Base-by-base conservation (phyloP, 495 filamentous ascomycete genomes). In the Xylaria nigripes region DNA sequence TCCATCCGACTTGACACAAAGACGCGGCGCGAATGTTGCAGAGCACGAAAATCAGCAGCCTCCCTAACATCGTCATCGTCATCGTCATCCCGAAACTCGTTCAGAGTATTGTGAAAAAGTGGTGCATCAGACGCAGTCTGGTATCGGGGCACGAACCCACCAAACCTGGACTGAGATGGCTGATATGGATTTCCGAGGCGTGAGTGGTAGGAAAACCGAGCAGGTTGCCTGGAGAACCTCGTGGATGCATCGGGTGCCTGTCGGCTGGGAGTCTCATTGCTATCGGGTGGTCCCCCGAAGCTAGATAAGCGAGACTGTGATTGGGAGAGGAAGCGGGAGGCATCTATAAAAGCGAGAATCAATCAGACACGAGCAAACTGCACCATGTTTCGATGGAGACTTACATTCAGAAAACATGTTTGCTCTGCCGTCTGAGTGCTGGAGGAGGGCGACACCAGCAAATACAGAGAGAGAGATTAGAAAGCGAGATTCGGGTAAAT, bases 361-460 rank as follows among this genome's bases (percentile, higher is more conserved):
- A 48, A 52, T 66, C 55, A 65, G 55, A 50, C 48, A 50, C 40
- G 45, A 61, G 24, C 47, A 25, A 13, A 12, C 1, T 16, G 51
- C 22, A 2, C 18, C 15, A 18, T 22, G 8, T 27, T n/a, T 23
- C 12, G 12, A 12, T 25, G 9, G 46, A 50, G 27, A 77, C 91
- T 75, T 81, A 95, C 91, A 96, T 86, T 96, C 92, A 30, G 92
- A 97, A 72, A 97, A 97, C 92, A 97, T 97, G 68, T 42, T 62
- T 44, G 38, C 23, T 58, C 10, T 21, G 54, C 45, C 34, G 27
- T 29, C 21, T 19, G 25, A 9, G 15, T 51, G 57, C 57, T 50
- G 60, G 58, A 65, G 59, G 62, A 63, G 64, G 64, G 54, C 61
- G 62, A 61, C 64, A 61, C 64, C 60, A 48, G 62, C 64, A 63